Evolutionary conservation across 1,139 yeast genomes (phyloP).

Genomic region (Yamadazyma blattariae): DNA sequence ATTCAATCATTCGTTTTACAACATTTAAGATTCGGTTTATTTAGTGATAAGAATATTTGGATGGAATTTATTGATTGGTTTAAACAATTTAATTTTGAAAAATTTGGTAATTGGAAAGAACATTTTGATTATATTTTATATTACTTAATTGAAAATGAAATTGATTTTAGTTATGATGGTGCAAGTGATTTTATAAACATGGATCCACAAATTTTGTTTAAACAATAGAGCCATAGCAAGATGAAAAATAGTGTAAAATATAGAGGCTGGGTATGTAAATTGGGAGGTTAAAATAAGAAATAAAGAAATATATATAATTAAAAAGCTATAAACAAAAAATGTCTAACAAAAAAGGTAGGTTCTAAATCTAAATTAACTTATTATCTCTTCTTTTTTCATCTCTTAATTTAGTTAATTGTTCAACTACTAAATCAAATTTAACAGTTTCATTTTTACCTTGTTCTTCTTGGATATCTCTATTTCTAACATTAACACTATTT

Average conservation of each 20-base stretch:
- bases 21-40: slow-evolving; percentile 20
- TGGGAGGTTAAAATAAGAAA: no score
- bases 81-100: slow-evolving; percentile 6
- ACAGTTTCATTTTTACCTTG: slow-evolving; percentile 90
- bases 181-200: neutral
- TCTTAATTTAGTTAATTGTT: slow-evolving; percentile 62
- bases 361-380: slow-evolving; percentile 33
- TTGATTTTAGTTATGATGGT: neutral
- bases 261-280: no score
- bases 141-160: neutral
- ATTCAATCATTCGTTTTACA: slow-evolving; percentile 4
- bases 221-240: neutral
- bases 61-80: slow-evolving; percentile 24
- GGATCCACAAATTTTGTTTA: slow-evolving; percentile 1
- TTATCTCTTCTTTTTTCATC: slow-evolving; percentile 71
- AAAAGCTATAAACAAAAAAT: no score
- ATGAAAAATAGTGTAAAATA: neutral
- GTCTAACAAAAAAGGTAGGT: no score
- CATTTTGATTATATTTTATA: slow-evolving; percentile 1
- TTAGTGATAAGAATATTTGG: slow-evolving; percentile 24
- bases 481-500: slow-evolving; percentile 83
- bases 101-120: slow-evolving; percentile 3
- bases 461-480: slow-evolving; percentile 79
- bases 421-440: slow-evolving; percentile 64
- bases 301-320: no score